Base-by-base conservation (phyloP, 2,329 filamentous ascomycete genomes). In the Fusarium algeriense region DNA sequence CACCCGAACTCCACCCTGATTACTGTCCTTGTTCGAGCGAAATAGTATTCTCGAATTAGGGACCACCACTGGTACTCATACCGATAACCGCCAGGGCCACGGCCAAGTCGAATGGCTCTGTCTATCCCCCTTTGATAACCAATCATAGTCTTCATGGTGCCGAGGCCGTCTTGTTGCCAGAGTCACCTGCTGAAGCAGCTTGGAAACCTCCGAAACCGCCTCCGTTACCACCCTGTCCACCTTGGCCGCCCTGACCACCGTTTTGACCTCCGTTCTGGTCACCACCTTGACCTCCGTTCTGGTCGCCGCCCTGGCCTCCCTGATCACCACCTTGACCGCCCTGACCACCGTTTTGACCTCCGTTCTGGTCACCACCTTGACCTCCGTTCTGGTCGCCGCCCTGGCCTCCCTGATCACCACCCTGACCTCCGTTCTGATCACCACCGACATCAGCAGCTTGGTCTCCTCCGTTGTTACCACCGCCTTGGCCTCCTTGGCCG, bases 81-180 rank as follows among this genome's bases (percentile, higher is more conserved):
- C 87, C 73, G 40, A 77, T 78, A 28, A 90, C 84, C 14, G 81
- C 80, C 12, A 88, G 88, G 6, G 87, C 86, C 15, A 82, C 80
- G 55, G 86, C 80, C 87, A 63, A 90, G 79, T 58, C 84, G 83
- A 46, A 61, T 73, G 35, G 72, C 71, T 54, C 62, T 71, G 57
- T 57, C 70, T 57, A 74, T 81, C 49, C 76, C 78, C 60, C 79
- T 23, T 66, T 69, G 34, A 70, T 73, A 44, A 28, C 70, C 66
- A 53, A 46, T 58, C 45, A 65, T 59, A 60, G 64, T 67, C 70
- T 56, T 64, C 30, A 71, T 44, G n/a, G 66, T 26, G 52, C 60
- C 13, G 50, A 54, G 62, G 63, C 44, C n/a, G 63, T 73, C 30
- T 52, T 54, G 52, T 66, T 66, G 43, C 64, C 56, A 57, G 71